phyloP scores from a whole-genome alignment of 2,329 filamentous ascomycete genomes.

The Lecanicillium sp. region DNA sequence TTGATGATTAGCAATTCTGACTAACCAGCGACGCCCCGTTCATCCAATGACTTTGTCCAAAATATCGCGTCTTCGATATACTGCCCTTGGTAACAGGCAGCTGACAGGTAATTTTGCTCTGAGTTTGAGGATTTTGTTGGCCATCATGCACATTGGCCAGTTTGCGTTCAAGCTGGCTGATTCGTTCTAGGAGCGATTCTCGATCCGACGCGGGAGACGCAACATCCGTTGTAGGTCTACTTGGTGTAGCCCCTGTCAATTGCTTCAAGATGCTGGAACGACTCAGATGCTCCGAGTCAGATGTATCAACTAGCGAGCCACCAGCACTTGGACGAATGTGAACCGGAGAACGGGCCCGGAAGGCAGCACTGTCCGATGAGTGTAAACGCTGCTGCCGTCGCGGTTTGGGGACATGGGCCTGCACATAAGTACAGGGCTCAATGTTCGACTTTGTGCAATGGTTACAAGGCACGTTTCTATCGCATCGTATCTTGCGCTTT shows the following conservation, averaged over 20 bases:
- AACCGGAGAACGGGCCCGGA: background rate
- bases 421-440: conserved; percentile 44
- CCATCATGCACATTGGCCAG: background rate
- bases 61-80: conserved; percentile 35
- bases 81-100: conserved; percentile 20
- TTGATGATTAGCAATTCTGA: background rate
- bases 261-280: conserved; percentile 2
- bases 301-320: background rate
- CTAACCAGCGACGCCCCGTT: conserved; percentile 31
- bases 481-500: conserved; percentile 52
- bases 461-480: conserved; percentile 49
- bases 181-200: background rate
- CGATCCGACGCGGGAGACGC: background rate
- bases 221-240: background rate
- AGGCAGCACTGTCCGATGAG: background rate
- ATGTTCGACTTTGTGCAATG: conserved; percentile 51
- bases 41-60: conserved; percentile 44
- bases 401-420: conserved; percentile 21
- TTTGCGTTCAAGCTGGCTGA: background rate
- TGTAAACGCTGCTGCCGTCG: background rate
- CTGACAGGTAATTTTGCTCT: too few species aligned
- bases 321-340: background rate
- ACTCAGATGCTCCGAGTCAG: conserved; percentile 1
- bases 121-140: conserved; percentile 1
- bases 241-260: background rate